Conservation (phyloP, 148 eudicot species). For the Pharnaceum exiguum region DNA sequence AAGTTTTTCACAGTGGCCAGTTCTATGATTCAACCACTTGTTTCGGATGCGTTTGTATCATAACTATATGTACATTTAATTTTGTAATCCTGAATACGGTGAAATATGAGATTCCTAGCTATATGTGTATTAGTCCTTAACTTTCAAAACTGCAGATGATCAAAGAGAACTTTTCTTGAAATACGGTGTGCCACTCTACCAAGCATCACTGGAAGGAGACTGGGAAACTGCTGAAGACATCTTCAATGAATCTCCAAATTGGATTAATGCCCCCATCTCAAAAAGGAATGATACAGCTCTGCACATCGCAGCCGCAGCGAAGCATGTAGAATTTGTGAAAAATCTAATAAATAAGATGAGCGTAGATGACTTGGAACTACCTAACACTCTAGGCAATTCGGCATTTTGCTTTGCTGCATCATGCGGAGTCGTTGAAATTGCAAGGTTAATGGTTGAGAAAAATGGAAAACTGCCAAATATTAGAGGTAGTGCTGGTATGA, state of each 20-base stretch:
- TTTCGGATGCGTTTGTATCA: too few species aligned
- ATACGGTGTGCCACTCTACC: constrained; percentile 21
- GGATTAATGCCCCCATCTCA: constrained; percentile 6
- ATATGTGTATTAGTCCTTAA: too few species aligned
- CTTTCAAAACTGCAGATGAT: too few species aligned
- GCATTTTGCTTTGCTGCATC: constrained; percentile 23
- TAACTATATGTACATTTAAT: too few species aligned
- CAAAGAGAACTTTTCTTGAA: constrained; percentile 9
- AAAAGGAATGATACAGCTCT: constrained; percentile 17
- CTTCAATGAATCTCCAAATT: constrained; percentile 4
- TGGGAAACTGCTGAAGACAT: constrained; percentile 13
- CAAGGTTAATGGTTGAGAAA: constrained; percentile 11
- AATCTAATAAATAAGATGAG: constrained; percentile 7
- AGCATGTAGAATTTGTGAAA: constrained; percentile 7
- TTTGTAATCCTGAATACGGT: too few species aligned
- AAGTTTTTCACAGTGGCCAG: too few species aligned
- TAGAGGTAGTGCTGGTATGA: constrained; percentile 15
- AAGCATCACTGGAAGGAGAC: constrained; percentile 22
- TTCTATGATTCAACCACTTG: too few species aligned
- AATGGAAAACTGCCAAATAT: constrained; percentile 12
- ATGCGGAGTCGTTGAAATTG: constrained; percentile 17
- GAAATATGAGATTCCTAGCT: too few species aligned
- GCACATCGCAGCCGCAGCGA: constrained; percentile 18
- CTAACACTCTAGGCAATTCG: constrained; percentile 9
- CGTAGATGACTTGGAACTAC: neutral